Conservation (phyloP, 306 rosid species). For the Oxytropis ochrocephala region DNA sequence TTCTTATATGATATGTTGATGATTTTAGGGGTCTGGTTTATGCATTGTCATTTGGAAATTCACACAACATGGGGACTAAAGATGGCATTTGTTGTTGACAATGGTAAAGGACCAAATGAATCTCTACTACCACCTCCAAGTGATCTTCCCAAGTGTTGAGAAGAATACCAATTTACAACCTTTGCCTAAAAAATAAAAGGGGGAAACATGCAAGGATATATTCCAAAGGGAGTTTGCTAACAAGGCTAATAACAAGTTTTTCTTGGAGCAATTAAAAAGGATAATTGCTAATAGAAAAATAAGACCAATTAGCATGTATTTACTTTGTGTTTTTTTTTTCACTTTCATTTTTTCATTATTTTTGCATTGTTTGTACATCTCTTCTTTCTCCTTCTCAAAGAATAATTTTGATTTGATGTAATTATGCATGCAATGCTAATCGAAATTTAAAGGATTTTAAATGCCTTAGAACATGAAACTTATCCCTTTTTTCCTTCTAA, state of each 20-base stretch:
- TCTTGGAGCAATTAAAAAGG: neutral
- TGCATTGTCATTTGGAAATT: conserved; percentile 63
- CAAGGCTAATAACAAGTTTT: conserved; percentile 6
- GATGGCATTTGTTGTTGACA: conserved; percentile 86
- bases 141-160: conserved; percentile 67
- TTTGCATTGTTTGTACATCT: neutral
- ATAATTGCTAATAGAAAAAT: neutral
- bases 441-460: too few relatives aligned
- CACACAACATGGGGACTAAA: conserved; percentile 91
- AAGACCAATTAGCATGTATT: conserved; percentile 4
- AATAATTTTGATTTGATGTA: conserved; percentile 17
- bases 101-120: conserved; percentile 69
- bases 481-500: too few relatives aligned
- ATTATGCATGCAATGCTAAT: too few relatives aligned
- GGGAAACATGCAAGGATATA: neutral
- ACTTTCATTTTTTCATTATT: conserved; percentile 15
- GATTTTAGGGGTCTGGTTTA: conserved; percentile 74
- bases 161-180: neutral
- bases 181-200: neutral
- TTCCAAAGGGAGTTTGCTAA: neutral
- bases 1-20: neutral
- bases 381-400: neutral
- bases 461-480: too few relatives aligned
- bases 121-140: conserved; percentile 68
- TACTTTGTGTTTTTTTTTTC: neutral